Percentiles rank a stretch among this genome's conserved stretches.
phyloP scores from a whole-genome alignment of 2,329 filamentous ascomycete species.

The Xylaria sp. region DNA sequence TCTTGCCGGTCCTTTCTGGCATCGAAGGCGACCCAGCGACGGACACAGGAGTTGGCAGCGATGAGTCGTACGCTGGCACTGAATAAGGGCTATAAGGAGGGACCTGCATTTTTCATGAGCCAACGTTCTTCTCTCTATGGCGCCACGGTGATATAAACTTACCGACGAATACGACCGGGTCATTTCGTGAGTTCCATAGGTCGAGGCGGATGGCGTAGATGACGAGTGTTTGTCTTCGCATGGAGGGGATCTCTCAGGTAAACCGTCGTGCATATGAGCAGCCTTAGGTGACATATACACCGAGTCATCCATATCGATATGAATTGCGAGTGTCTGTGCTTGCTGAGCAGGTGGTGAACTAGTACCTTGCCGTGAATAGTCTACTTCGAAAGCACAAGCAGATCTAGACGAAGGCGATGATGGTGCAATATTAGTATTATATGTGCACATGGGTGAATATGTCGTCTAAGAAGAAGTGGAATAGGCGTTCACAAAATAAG shows the following conservation, averaged over 20 bases:
- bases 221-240: constrained; percentile 36
- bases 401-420: constrained; percentile 37
- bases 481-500: constrained; percentile 27
- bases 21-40: constrained; percentile 60
- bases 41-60: constrained; percentile 64
- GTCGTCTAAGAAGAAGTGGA: constrained; percentile 6
- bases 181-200: constrained; percentile 46
- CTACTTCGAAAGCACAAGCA: constrained; percentile 36
- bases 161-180: constrained; percentile 46
- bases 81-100: constrained; percentile 53
- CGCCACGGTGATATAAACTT: constrained; percentile 34
- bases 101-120: constrained; percentile 27
- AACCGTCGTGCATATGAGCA: constrained; percentile 42
- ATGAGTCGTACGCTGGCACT: constrained; percentile 54
- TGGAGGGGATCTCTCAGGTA: constrained; percentile 35
- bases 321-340: constrained; percentile 31
- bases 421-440: constrained; percentile 42
- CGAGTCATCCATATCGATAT: constrained; percentile 46
- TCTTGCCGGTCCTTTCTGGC: constrained; percentile 56
- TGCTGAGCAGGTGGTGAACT: constrained; percentile 37
- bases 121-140: constrained; percentile 11
- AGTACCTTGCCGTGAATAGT: constrained; percentile 29
- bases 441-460: constrained; percentile 41
- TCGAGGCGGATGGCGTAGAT: constrained; percentile 42
- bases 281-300: constrained; percentile 42